Percentiles rank a stretch among this genome's conserved stretches.
phyloP scores from a whole-genome alignment of 1,284 basidiomycete species.

The Moniliella sp. region DNA sequence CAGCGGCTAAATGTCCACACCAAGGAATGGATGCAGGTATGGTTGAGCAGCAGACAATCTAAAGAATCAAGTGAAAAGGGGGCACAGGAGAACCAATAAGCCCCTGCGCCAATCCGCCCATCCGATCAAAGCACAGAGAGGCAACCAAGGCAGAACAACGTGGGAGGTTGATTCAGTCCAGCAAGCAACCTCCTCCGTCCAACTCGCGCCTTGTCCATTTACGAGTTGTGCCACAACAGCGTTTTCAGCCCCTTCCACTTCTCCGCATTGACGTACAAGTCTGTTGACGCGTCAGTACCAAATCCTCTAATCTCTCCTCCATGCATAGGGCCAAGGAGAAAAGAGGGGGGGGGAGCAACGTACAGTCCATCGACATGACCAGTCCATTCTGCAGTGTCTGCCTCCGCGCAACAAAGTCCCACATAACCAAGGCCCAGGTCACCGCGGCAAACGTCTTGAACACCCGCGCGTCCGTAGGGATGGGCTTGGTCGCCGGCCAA shows the following conservation, averaged over 20 bases:
- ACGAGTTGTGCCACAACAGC: slow-evolving; percentile 32
- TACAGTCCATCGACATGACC: slow-evolving; percentile 40
- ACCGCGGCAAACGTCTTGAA: slow-evolving; percentile 74
- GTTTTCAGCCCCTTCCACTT: slow-evolving; percentile 30
- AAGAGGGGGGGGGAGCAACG: slow-evolving; percentile 4
- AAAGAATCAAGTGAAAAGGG: too few species aligned
- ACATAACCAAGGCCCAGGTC: slow-evolving; percentile 88
- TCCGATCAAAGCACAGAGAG: too few species aligned
- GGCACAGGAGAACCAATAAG: too few species aligned
- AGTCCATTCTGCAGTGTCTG: slow-evolving; percentile 80
- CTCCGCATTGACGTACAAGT: slow-evolving; percentile 29
- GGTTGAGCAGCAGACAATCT: too few species aligned
- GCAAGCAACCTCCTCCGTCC: too few species aligned
- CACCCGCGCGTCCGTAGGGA: slow-evolving; percentile 43
- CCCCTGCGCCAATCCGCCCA: too few species aligned
- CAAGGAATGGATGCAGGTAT: too few species aligned
- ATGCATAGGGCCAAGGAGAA: neutral
- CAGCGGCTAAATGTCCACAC: too few species aligned
- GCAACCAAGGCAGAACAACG: too few species aligned
- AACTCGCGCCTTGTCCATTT: too few species aligned
- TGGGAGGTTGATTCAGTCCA: too few species aligned
- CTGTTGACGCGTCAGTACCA: slow-evolving; percentile 4
- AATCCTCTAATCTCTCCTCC: neutral
- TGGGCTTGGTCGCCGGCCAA: slow-evolving; percentile 22
- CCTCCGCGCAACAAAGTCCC: slow-evolving; percentile 63